Percentiles rank a stretch among this genome's conserved stretches.
These are phyloP conservation scores for Kuraishia ogatae DNA, from an alignment of 805 yeast genomes.

Conservation along the genomic window DNA sequence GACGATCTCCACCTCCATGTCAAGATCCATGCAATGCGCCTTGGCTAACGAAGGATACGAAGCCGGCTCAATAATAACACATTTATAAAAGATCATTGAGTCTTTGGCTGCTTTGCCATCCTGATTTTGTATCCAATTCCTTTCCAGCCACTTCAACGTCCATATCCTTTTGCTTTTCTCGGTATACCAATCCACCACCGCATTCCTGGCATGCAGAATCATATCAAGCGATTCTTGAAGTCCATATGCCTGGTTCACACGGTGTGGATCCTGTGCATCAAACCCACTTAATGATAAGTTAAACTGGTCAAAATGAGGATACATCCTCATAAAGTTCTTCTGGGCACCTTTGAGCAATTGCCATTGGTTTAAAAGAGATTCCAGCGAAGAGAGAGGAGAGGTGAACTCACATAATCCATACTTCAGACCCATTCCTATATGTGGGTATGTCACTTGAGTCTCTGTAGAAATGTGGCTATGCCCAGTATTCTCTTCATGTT, in stretches of 20 bases:
- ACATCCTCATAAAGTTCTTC: background rate
- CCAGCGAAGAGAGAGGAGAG: slow-evolving; percentile 15
- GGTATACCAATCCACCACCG: background rate
- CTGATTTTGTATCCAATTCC: background rate
- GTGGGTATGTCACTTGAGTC: background rate
- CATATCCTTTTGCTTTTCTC: background rate
- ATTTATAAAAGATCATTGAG: slow-evolving; percentile 23
- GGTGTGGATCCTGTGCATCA: background rate
- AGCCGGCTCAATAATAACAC: slow-evolving; percentile 31
- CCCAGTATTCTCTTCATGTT: background rate
- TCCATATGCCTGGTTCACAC: background rate
- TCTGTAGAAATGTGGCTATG: background rate
- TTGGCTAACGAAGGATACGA: slow-evolving; percentile 20
- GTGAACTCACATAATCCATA: slow-evolving; percentile 19
- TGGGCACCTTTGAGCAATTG: slow-evolving; percentile 11
- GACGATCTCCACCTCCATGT: slow-evolving; percentile 35
- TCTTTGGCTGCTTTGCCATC: too few relatives aligned
- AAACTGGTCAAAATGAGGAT: background rate
- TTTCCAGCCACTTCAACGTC: background rate
- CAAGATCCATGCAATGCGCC: slow-evolving; percentile 40
- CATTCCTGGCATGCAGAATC: background rate
- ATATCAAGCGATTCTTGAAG: background rate
- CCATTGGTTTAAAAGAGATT: slow-evolving; percentile 19
- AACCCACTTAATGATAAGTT: background rate
- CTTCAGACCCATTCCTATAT: slow-evolving; percentile 17